These are phyloP conservation scores for Nakazawaea anatomiae DNA, from an alignment of 805 yeast genomes.

Conservation along the genomic window DNA sequence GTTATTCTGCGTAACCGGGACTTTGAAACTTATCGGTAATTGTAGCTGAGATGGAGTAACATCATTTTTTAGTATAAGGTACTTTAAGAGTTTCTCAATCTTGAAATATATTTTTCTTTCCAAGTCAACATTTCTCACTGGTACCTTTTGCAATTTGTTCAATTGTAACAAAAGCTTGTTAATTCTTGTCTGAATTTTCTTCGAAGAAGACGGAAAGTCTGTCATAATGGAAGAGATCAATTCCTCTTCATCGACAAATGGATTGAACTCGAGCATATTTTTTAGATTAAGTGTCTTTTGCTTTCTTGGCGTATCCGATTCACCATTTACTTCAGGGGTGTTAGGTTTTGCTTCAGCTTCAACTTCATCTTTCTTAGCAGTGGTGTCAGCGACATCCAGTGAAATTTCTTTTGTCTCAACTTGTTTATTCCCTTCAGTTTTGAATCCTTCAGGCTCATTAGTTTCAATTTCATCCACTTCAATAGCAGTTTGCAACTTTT, in stretches of 20 bases:
- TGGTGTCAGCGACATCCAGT: neutral
- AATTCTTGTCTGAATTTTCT: constrained; percentile 27
- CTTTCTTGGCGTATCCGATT: neutral
- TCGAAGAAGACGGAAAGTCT: neutral
- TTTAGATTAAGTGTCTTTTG: constrained; percentile 1
- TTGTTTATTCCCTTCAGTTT: neutral
- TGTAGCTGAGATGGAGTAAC: constrained; percentile 27
- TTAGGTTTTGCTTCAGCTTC: neutral
- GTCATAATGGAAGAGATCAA: neutral
- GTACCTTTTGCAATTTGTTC: constrained; percentile 22
- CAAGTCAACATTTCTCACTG: constrained; percentile 1
- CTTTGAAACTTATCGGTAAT: constrained; percentile 27
- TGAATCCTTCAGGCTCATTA: neutral
- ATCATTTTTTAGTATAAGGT: constrained; percentile 21
- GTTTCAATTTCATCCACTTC: neutral
- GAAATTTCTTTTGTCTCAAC: too few species aligned
- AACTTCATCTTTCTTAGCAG: neutral
- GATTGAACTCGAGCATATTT: constrained; percentile 3
- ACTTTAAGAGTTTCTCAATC: constrained; percentile 39
- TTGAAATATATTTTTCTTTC: constrained; percentile 39
- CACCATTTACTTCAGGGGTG: neutral
- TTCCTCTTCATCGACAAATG: constrained; percentile 5
- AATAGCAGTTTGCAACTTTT: constrained; percentile 10
- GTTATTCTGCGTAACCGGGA: constrained; percentile 70
- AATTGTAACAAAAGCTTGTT: constrained; percentile 41